phyloP scores from a whole-genome alignment of 2,329 filamentous ascomycete genomes.

The Fusarium beomiforme region DNA sequence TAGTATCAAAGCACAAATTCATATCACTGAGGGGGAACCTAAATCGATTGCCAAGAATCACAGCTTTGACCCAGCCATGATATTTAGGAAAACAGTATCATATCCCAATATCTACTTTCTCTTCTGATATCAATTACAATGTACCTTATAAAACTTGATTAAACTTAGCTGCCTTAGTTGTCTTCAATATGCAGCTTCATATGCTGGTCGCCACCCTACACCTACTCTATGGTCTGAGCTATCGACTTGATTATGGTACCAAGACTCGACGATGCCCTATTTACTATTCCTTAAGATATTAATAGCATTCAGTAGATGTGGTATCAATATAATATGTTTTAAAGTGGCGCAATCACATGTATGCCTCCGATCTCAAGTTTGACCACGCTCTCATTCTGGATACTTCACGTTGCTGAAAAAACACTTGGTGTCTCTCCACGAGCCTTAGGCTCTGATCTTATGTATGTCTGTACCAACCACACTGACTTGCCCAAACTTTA shows the following conservation, averaged over 20 bases:
- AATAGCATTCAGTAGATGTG: not conserved
- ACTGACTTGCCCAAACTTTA: not conserved
- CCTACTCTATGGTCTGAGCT: not conserved
- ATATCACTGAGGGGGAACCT: not conserved
- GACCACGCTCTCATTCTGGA: not conserved
- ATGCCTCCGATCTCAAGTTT: not conserved
- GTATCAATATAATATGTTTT: no score
- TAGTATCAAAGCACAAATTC: not conserved
- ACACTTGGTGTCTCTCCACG: not conserved
- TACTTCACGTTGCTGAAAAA: not conserved
- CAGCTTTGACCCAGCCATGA: not conserved
- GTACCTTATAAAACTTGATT: not conserved
- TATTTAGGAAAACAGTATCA: rapidly evolving
- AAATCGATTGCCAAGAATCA: not conserved
- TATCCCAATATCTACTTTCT: rapidly evolving
- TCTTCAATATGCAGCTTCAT: not conserved
- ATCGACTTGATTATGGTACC: not conserved
- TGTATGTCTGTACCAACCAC: not conserved
- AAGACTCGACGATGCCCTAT: not conserved
- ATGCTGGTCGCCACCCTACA: not conserved
- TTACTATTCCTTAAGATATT: not conserved
- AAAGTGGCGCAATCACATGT: not conserved
- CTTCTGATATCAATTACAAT: no score
- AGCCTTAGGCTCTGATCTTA: not conserved
- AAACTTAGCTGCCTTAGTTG: not conserved